These are phyloP conservation scores for Metschnikowia continentalis DNA, from an alignment of 805 yeast genomes.

Conservation along the genomic window DNA sequence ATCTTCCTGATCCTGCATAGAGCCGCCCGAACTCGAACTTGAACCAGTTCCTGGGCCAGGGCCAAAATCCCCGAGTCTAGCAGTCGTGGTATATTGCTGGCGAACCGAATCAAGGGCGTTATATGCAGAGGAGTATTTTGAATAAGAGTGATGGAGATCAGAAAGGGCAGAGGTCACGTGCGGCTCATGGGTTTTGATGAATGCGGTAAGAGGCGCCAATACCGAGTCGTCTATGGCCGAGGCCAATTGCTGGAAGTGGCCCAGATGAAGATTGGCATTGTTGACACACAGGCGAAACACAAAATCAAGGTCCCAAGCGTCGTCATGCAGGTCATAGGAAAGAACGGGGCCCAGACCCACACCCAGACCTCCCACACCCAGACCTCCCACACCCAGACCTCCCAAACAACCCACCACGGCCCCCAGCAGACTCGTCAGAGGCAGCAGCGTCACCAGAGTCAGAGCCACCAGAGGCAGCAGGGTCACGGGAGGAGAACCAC, in stretches of 20 bases:
- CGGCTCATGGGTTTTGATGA: constrained; percentile 36
- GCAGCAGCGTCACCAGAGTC: too few species aligned
- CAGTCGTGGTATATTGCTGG: constrained; percentile 27
- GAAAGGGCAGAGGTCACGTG: constrained; percentile 22
- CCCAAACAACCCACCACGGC: too few species aligned
- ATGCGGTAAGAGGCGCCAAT: constrained; percentile 30
- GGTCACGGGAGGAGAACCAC: not conserved
- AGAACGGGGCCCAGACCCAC: not conserved
- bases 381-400: too few species aligned
- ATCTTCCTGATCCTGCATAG: too few species aligned
- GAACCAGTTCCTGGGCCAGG: not conserved
- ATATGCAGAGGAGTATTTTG: constrained; percentile 24
- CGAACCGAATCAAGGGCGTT: constrained; percentile 27
- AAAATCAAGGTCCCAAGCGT: constrained; percentile 10
- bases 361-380: too few species aligned
- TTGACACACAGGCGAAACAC: constrained; percentile 14
- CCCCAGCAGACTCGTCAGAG: too few species aligned
- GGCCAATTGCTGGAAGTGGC: constrained; percentile 23
- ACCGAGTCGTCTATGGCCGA: constrained; percentile 32
- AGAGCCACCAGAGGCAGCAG: too few species aligned
- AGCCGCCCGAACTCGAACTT: too few species aligned
- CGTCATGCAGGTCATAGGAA: not conserved
- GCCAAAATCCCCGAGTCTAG: constrained; percentile 30
- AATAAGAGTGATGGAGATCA: constrained; percentile 21
- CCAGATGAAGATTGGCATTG: constrained; percentile 11